A percentile compares a stretch with the other conserved stretches of the same genome.
Conservation (phyloP, 768 basidiomycete genomes). For the Lactarius evosmus region DNA sequence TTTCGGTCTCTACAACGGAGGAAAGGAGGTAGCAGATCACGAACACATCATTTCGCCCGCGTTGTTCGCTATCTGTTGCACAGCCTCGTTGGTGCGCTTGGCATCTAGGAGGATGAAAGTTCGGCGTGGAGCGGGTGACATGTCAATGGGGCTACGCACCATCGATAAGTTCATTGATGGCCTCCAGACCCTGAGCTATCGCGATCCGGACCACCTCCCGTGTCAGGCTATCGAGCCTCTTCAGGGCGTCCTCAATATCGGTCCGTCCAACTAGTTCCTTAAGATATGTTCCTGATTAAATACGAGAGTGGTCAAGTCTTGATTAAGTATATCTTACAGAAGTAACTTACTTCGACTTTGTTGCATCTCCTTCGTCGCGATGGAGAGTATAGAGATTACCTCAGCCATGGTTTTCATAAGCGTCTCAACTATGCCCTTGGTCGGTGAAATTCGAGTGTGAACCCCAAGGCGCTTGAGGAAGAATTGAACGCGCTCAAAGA, state of each 20-base stretch:
- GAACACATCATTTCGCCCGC: background rate
- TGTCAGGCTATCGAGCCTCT: background rate
- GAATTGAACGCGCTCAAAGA: background rate
- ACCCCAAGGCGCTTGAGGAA: background rate
- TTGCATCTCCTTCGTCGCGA: background rate
- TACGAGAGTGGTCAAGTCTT: background rate
- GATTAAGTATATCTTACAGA: background rate
- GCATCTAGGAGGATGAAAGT: background rate
- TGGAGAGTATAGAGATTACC: background rate
- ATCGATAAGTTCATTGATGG: background rate
- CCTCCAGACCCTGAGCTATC: background rate
- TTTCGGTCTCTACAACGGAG: background rate
- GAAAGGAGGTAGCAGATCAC: background rate
- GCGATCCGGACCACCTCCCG: background rate
- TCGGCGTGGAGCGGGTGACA: background rate
- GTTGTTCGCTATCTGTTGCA: background rate
- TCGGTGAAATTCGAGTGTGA: background rate
- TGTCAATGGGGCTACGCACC: background rate
- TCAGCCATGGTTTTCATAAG: background rate
- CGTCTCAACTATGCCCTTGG: background rate
- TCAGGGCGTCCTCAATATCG: background rate
- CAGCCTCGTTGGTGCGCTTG: background rate
- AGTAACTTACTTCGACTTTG: background rate
- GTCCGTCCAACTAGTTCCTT: background rate
- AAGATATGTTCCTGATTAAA: background rate